phyloP scores from a whole-genome alignment of 2,329 filamentous ascomycete genomes.

The Fusarium compactum region DNA sequence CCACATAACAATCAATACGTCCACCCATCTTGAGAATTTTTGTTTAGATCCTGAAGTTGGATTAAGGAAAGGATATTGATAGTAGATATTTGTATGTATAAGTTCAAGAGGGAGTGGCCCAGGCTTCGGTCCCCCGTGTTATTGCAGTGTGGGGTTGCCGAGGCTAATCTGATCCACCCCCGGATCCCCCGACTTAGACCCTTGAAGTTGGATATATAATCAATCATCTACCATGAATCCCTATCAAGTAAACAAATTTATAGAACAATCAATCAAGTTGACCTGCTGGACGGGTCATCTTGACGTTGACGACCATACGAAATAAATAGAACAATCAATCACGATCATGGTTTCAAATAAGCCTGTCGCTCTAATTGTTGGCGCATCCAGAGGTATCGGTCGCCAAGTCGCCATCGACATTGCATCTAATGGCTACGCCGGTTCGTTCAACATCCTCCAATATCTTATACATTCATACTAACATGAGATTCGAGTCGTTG shows the following conservation, averaged over 20 bases:
- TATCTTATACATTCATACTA: not conserved
- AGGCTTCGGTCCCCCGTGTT: not conserved
- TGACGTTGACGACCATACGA: no score
- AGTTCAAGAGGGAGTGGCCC: not conserved
- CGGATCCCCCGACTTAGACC: not conserved
- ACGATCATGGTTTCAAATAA: constrained; percentile 48
- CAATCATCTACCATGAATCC: not conserved
- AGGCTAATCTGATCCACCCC: constrained; percentile 17
- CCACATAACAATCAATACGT: constrained; percentile 74
- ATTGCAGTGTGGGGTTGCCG: constrained; percentile 31
- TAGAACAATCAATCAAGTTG: not conserved
- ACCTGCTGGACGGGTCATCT: no score
- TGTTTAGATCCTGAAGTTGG: not conserved
- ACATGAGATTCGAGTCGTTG: constrained; percentile 64
- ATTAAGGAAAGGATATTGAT: not conserved
- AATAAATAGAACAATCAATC: not conserved
- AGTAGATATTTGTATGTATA: not conserved
- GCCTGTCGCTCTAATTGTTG: constrained; percentile 77
- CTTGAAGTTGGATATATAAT: constrained; percentile 7
- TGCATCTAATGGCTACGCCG: constrained; percentile 75
- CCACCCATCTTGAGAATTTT: constrained; percentile 61
- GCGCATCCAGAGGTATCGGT: constrained; percentile 84
- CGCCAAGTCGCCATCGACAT: constrained; percentile 84
- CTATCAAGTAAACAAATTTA: not conserved
- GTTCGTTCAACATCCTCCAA: constrained; percentile 57